phyloP scores from a whole-genome alignment of 257 asterid species.

The Leonotis leonurus region DNA sequence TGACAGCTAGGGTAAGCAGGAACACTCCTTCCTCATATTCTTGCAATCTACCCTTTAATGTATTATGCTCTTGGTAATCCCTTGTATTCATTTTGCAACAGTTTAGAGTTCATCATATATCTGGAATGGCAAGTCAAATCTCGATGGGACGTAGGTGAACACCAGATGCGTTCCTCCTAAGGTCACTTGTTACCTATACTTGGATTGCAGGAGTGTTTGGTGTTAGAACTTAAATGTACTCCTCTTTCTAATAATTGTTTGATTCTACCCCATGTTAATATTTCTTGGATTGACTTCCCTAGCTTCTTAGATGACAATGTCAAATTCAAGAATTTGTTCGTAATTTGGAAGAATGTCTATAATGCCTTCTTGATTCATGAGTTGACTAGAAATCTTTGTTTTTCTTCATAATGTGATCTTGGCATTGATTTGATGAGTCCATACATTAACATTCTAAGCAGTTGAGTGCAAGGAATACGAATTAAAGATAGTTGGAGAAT shows the following conservation, averaged over 20 bases:
- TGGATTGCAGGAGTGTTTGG: conserved; percentile 14
- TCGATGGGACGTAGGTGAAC: conserved; percentile 8
- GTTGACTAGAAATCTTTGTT: not conserved
- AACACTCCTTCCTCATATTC: not conserved
- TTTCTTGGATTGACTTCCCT: conserved; percentile 4
- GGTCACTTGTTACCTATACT: conserved; percentile 1
- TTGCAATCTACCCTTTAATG: not conserved
- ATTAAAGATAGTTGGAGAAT: not conserved
- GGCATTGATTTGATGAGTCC: not conserved
- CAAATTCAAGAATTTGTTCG: conserved; percentile 10
- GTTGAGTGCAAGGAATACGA: conserved; percentile 16
- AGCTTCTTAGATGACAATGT: conserved; percentile 21
- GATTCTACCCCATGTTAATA: conserved; percentile 22
- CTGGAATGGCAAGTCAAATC: conserved; percentile 19
- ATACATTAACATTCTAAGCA: not conserved
- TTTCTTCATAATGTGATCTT: not conserved
- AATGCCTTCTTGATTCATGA: conserved; percentile 1
- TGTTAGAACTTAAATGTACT: conserved; percentile 12
- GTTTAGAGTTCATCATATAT: conserved; percentile 18
- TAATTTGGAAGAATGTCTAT: not conserved
- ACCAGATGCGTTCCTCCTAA: conserved; percentile 13
- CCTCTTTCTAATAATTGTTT: conserved; percentile 19
- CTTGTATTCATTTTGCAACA: conserved; percentile 11
- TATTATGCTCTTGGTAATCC: not conserved
- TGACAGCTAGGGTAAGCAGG: conserved; percentile 52